Evolutionary conservation across 106 monocot genomes (phyloP).

Genomic region (Acanthochlamys bracteata): DNA sequence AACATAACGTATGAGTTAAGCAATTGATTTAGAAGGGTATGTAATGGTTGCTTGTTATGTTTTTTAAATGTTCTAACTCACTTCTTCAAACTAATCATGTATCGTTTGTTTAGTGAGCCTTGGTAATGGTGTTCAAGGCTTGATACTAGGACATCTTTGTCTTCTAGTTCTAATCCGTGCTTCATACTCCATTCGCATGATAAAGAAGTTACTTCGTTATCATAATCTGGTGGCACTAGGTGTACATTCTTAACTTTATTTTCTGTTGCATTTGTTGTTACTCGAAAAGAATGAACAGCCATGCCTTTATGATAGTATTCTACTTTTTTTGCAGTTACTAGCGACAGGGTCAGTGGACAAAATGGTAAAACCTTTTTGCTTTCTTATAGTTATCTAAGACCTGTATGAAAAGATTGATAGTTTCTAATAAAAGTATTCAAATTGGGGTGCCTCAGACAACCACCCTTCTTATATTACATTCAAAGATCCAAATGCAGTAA

Average conservation of each 20-base stretch:
- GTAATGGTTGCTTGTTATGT: background rate
- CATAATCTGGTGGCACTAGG: conserved; percentile 55
- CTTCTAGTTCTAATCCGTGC: conserved; percentile 31
- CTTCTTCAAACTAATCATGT: too few relatives aligned
- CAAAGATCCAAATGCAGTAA: conserved; percentile 62
- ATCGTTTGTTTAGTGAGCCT: conserved; percentile 58
- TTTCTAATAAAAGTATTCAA: conserved; percentile 21
- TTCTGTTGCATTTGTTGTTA: background rate
- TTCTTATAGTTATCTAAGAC: background rate
- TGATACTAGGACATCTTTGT: conserved; percentile 47
- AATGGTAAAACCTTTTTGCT: conserved; percentile 37
- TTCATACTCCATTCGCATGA: conserved; percentile 92
- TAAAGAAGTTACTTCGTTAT: conserved; percentile 64
- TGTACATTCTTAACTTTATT: conserved; percentile 23
- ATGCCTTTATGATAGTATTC: background rate
- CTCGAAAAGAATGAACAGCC: background rate
- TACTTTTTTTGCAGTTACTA: conserved; percentile 54
- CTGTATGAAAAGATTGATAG: too few relatives aligned
- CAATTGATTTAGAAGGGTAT: too few relatives aligned
- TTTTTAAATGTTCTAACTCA: background rate
- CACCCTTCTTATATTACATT: conserved; percentile 82
- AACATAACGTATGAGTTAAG: too few relatives aligned
- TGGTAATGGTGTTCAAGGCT: conserved; percentile 93
- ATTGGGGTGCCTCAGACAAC: conserved; percentile 84
- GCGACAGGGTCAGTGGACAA: conserved; percentile 89